Evolutionary conservation across 1,139 yeast genomes (phyloP).

Genomic region (Debaryomycetaceae sp.): DNA sequence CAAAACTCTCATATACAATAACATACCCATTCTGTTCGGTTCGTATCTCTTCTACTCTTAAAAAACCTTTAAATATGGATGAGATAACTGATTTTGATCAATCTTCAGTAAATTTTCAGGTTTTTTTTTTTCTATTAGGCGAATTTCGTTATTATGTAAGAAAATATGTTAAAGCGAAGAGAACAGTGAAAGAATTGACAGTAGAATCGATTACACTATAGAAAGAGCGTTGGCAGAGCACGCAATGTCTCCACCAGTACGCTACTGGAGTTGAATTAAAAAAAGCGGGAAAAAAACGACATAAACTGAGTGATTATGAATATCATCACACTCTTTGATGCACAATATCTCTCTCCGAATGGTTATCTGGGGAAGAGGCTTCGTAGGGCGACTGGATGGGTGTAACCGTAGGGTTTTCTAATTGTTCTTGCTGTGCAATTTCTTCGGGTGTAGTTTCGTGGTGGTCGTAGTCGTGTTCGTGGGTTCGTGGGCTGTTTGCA

Average conservation of each 20-base stretch:
- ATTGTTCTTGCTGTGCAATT: no score
- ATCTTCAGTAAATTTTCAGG: background rate
- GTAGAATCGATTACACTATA: no score
- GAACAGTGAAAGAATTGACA: background rate
- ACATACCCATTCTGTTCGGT: background rate
- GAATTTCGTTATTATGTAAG: background rate
- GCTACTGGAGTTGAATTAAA: background rate
- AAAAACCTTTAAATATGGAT: background rate
- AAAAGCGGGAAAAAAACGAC: background rate
- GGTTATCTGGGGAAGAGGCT: background rate
- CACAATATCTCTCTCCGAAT: conserved; percentile 17
- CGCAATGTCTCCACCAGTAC: no score
- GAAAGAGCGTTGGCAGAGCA: no score
- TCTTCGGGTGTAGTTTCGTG: no score
- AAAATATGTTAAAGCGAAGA: background rate
- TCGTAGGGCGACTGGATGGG: background rate
- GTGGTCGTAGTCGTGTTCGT: no score
- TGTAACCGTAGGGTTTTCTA: no score
- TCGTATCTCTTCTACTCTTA: background rate
- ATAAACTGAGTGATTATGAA: background rate
- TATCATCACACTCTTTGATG: conserved; percentile 25
- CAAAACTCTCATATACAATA: background rate
- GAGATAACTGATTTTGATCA: background rate
- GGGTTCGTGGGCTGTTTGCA: no score
- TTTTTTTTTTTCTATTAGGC: background rate